Evolutionary conservation across 495 filamentous ascomycete species (phyloP).

Genomic region (Chaetomium fimeti): DNA sequence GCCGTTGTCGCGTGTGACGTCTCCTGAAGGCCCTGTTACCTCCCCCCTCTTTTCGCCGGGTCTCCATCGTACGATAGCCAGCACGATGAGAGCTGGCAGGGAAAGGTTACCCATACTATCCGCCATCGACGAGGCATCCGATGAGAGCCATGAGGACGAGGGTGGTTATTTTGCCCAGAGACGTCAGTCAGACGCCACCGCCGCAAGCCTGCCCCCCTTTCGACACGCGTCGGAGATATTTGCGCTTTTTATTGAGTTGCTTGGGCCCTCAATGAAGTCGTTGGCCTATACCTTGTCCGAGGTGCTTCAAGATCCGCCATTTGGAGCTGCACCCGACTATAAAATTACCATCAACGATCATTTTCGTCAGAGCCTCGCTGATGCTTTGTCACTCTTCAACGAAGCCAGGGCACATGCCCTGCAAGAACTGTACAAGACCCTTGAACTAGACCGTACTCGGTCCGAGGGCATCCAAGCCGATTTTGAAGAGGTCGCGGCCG

Average conservation of each 20-base stretch:
- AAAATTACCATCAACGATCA: conserved; percentile 71
- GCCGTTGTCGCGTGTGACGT: conserved; percentile 26
- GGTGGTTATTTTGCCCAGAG: conserved; percentile 23
- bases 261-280: conserved; percentile 95
- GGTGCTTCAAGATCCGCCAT: conserved; percentile 84
- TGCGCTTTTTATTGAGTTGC: conserved; percentile 75
- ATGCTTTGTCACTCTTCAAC: conserved; percentile 76
- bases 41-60: conserved; percentile 36
- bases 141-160: conserved; percentile 56
- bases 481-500: conserved; percentile 92
- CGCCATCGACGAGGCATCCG: conserved; percentile 65
- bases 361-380: conserved; percentile 71
- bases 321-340: conserved; percentile 61
- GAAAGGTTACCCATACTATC: conserved; percentile 47
- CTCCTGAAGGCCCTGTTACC: conserved; percentile 26
- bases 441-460: conserved; percentile 62
- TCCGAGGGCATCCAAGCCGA: conserved; percentile 79
- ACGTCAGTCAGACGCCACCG: conserved; percentile 21
- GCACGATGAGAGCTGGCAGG: conserved; percentile 33
- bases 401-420: conserved; percentile 71
- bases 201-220: conserved; percentile 34
- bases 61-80: conserved; percentile 36
- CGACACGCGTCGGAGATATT: conserved; percentile 76
- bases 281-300: conserved; percentile 85
- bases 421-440: conserved; percentile 70